Evolutionary conservation across 352 stramenopile species (phyloP).

Genomic region (Aphanomyces euteiches): DNA sequence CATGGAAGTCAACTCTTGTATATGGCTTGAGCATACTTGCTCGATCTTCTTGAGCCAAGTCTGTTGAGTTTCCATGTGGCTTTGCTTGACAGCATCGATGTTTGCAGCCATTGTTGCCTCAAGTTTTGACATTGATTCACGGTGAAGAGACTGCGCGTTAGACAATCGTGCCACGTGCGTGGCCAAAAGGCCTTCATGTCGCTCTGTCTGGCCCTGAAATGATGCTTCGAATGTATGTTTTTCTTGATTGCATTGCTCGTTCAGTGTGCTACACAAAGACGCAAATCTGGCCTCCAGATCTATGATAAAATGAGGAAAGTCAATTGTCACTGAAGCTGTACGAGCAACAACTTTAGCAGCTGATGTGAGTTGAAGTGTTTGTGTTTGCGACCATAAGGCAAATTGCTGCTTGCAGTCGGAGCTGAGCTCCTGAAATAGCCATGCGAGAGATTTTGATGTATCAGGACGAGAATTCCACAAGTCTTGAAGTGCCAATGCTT

Average conservation of each 20-base stretch:
- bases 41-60: constrained; percentile 14
- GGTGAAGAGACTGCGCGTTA: neutral
- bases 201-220: neutral
- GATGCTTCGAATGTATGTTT: neutral
- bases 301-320: neutral
- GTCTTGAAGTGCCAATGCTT: neutral
- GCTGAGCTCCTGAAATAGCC: constrained; percentile 10
- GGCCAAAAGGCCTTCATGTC: neutral
- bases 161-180: neutral
- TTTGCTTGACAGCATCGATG: neutral
- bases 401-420: constrained; percentile 18
- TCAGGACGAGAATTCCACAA: neutral
- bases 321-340: neutral
- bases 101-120: neutral
- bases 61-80: neutral
- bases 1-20: neutral
- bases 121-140: constrained; percentile 1
- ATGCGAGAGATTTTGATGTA: constrained; percentile 6
- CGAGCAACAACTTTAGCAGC: constrained; percentile 21
- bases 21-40: neutral
- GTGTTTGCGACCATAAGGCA: neutral
- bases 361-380: neutral
- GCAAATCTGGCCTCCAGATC: constrained; percentile 14
- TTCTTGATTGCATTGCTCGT: constrained; percentile 20
- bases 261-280: constrained; percentile 20